Conservation (phyloP, 768 basidiomycete genomes). For the Steccherinum ochraceum region DNA sequence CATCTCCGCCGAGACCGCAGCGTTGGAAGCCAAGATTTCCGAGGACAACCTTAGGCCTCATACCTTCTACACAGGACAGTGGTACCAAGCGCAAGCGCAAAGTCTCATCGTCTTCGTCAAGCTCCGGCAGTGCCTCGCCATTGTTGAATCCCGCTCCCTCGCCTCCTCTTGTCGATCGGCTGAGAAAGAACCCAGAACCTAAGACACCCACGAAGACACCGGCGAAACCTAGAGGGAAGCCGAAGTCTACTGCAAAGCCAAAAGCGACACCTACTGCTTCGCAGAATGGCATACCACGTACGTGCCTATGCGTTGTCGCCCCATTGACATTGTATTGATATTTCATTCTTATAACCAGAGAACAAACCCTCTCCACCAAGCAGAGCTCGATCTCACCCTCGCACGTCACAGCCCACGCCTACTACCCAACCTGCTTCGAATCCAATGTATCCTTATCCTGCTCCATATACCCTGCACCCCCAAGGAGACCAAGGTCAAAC, state of each 20-base stretch:
- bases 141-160: too few species aligned
- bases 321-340: too few species aligned
- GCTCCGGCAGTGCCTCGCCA: too few species aligned
- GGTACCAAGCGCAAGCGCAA: constrained; percentile 14
- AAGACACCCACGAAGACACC: background rate
- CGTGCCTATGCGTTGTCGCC: too few species aligned
- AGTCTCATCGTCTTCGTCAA: constrained; percentile 8
- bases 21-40: background rate
- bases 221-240: background rate
- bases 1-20: background rate
- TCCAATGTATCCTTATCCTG: constrained; percentile 2
- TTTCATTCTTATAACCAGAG: background rate
- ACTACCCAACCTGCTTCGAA: background rate
- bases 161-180: too few species aligned
- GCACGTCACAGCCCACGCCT: background rate
- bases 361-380: background rate
- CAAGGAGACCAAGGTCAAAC: background rate
- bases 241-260: background rate
- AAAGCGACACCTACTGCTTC: too few species aligned
- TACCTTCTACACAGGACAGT: too few species aligned
- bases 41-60: too few species aligned
- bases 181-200: background rate
- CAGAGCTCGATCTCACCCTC: background rate
- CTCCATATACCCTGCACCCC: constrained; percentile 3
- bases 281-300: too few species aligned